Evolutionary conservation across 108 stramenopile genomes (phyloP), one percentile per base, ranked within the genome.

Genomic region (Cyclotella sp.): DNA sequence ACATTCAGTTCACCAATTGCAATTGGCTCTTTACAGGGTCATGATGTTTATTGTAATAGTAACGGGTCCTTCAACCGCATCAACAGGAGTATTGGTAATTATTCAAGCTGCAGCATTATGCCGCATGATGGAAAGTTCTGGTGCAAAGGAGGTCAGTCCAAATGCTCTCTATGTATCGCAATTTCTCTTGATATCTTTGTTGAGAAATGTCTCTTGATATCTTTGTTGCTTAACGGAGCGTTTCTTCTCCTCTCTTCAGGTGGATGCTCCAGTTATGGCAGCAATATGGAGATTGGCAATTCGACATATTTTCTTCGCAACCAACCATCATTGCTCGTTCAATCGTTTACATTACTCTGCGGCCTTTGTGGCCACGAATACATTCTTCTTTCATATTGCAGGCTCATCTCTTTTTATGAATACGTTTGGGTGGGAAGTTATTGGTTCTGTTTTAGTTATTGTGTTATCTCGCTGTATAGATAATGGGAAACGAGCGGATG

Each of bases 401-500:
- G 94, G 91, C 27, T 47, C 76, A n/a, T 92, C 90, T 41, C 75
- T 95, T 13, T 91, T 91, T 59, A 53, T 90, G 57, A 95, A 95
- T 63, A 95, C 94, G 1, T 95, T 93, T 84, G 94, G 94, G 19
- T 93, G 89, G 89, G 94, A 95, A 58, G 63, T 95, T 1, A 40
- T 91, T 51, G 91, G 94, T 40, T 59, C 90, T 46, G 60, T 83
- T 27, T 41, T 90, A 18, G 85, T 91, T 22, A 61, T 79, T 13
- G 21, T 84, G 18, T 65, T 70, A 11, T 85, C 88, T 39, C 60
- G 60, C 11, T 61, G 30, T n/a, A 61, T 4, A 12, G 24, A 24
- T 4, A 24, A 12, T 14, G 30, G 34, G 8, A n/a, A 12, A 39
- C 34, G 34, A 61, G 7, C 30, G 14, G 34, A 39, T 39, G 60